Base-by-base conservation (phyloP, 2,329 filamentous ascomycete species). In the Epichloe sylvatica region DNA sequence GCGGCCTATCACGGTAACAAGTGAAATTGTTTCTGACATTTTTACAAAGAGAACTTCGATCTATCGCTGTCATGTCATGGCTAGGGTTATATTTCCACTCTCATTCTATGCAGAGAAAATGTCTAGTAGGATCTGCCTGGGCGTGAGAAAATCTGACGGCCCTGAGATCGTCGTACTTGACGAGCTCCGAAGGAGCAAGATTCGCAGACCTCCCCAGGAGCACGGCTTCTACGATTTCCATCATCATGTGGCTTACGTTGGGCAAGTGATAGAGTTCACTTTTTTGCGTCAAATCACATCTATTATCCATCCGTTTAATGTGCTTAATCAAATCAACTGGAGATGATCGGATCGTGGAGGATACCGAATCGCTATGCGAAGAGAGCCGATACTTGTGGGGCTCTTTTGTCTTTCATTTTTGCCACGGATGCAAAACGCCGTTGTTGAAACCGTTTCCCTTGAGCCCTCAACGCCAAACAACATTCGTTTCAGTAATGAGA, bases 371-470 rank as follows among this genome's bases (percentile, higher is more conserved):
- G 60, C 62, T 61, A 61, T 63, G 62, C 62, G 55, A 62, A 58
- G 55, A 60, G 58, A 59, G 60, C 56, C 55, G 54, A 54, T 54
- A 53, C 52, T 53, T 45, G 49, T 50, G 49, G 38, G 56, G 57
- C 55, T 56, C 55, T 55, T 45, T 49, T 44, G 12, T 37, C 19
- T 15, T 35, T 37, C 15, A 17, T 52, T 58, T 53, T 52, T 57
- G 58, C 55, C 53, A 54, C 54, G 59, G 60, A 66, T 65, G 62
- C 61, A 64, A 62, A 69, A 67, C 65, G 67, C 70, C 67, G 72
- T 74, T 76, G 72, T 75, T 76, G 73, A 75, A 75, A 74, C 71
- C 69, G 65, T 61, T 72, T 60, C 64, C 55, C 56, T 64, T 57
- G 56, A 55, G 58, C 55, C 62, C 61, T 63, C 67, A 71, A 72